phyloP scores from a whole-genome alignment of 2,329 filamentous ascomycete genomes.

The Stemphylium lycopersici region DNA sequence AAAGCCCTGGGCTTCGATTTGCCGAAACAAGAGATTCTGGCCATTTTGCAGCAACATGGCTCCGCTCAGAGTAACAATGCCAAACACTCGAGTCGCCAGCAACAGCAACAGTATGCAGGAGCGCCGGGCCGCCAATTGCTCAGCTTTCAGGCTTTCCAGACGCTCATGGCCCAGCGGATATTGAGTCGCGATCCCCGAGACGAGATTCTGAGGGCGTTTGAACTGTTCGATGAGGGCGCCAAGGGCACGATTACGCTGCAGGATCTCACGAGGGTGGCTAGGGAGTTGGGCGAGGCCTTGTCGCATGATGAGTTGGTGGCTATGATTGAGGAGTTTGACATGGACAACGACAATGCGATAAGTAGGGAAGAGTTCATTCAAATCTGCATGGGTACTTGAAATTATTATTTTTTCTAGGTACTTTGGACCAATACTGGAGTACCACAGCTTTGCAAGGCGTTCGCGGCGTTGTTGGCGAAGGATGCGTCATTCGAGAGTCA shows the following conservation, averaged over 20 bases:
- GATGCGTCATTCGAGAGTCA: not conserved
- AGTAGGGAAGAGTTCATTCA: constrained; percentile 68
- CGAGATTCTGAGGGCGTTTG: constrained; percentile 89
- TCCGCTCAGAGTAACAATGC: not conserved
- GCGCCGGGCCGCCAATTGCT: constrained; percentile 67
- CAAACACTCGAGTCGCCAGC: constrained; percentile 4
- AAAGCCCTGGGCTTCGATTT: constrained; percentile 95
- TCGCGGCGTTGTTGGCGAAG: constrained; percentile 9
- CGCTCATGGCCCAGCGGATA: constrained; percentile 78
- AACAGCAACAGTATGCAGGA: constrained; percentile 25
- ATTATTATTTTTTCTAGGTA: too few relatives aligned
- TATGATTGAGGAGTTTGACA: constrained; percentile 98
- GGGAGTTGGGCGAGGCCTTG: constrained; percentile 89
- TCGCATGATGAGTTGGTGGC: constrained; percentile 90
- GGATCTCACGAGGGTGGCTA: constrained; percentile 83
- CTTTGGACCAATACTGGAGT: not conserved
- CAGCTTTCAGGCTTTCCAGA: constrained; percentile 73
- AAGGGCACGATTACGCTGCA: constrained; percentile 90
- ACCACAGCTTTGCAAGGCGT: not conserved
- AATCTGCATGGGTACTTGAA: constrained; percentile 62
- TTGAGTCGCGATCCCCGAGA: constrained; percentile 83
- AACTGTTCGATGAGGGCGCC: constrained; percentile 89
- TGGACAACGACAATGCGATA: constrained; percentile 85
- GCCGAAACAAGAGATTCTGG: constrained; percentile 82
- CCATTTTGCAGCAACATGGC: constrained; percentile 81